phyloP scores from a whole-genome alignment of 768 basidiomycete genomes.

The Butyriboletus loyo region DNA sequence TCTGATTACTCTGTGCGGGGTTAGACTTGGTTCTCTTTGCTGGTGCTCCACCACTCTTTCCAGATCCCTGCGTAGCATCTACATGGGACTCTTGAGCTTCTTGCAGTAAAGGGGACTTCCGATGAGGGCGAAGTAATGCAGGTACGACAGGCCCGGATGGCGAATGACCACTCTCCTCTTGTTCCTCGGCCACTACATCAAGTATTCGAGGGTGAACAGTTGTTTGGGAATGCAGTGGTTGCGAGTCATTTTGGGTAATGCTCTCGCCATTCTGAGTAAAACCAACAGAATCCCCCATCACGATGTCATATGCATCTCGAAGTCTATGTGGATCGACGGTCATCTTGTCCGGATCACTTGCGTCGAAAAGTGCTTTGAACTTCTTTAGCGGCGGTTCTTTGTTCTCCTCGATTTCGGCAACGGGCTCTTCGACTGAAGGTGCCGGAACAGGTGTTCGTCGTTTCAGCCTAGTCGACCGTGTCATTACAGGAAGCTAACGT shows the following conservation, averaged over 20 bases:
- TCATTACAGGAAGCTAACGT: slow-evolving; percentile 39
- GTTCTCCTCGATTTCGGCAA: slow-evolving; percentile 12
- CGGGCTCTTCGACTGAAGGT: slow-evolving; percentile 16
- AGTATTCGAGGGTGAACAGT: slow-evolving; percentile 13
- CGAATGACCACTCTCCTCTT: slow-evolving; percentile 41
- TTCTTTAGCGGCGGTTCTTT: slow-evolving; percentile 62
- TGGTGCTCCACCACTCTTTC: neutral
- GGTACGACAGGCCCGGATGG: neutral
- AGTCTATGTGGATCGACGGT: slow-evolving; percentile 21
- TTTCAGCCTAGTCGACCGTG: slow-evolving; percentile 47
- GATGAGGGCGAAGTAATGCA: neutral
- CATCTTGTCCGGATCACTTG: slow-evolving; percentile 50
- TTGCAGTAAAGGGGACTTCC: neutral
- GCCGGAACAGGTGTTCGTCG: slow-evolving; percentile 45
- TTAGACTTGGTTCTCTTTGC: slow-evolving; percentile 11
- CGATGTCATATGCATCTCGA: slow-evolving; percentile 10
- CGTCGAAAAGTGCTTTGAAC: slow-evolving; percentile 69
- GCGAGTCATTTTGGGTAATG: slow-evolving; percentile 27
- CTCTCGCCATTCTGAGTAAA: slow-evolving; percentile 18
- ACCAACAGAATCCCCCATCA: slow-evolving; percentile 11
- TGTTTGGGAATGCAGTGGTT: slow-evolving; percentile 5
- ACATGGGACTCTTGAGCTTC: neutral
- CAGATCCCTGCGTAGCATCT: slow-evolving; percentile 28
- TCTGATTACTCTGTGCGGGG: neutral
- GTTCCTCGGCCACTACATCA: slow-evolving; percentile 52